A percentile compares a stretch with the other conserved stretches of the same genome.
These are phyloP conservation scores for Aspergillus pseudonomiae DNA, from an alignment of 2,329 filamentous ascomycete species.

Conservation along the genomic window DNA sequence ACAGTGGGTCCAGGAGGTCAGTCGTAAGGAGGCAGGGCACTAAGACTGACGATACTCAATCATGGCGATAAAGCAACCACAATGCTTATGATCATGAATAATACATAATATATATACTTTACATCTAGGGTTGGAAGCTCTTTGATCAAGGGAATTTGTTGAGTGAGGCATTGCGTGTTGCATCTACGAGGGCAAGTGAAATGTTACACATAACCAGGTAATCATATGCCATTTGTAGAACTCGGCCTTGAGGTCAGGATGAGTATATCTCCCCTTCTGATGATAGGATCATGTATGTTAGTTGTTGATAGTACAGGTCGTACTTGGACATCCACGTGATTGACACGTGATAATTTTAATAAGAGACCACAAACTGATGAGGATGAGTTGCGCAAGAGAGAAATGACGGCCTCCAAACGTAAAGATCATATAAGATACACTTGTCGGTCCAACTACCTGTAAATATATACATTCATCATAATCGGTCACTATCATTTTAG, in stretches of 20 bases:
- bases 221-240: neutral
- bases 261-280: neutral
- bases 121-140: neutral
- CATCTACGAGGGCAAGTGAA: neutral
- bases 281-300: neutral
- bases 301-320: neutral
- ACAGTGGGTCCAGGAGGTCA: constrained; percentile 58
- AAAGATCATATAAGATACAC: neutral
- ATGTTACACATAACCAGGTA: neutral
- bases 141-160: neutral
- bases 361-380: too few species aligned
- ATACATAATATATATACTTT: neutral
- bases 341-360: too few species aligned
- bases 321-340: too few species aligned
- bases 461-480: neutral
- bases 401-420: neutral
- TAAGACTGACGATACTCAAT: neutral
- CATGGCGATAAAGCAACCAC: too few species aligned
- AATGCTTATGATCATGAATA: neutral
- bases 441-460: neutral
- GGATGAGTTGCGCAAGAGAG: neutral
- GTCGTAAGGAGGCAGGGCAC: constrained; percentile 20
- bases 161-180: neutral
- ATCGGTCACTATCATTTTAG: neutral
- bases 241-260: neutral